Base-by-base conservation (phyloP, 768 basidiomycete genomes). In the Tulasnella sp. region DNA sequence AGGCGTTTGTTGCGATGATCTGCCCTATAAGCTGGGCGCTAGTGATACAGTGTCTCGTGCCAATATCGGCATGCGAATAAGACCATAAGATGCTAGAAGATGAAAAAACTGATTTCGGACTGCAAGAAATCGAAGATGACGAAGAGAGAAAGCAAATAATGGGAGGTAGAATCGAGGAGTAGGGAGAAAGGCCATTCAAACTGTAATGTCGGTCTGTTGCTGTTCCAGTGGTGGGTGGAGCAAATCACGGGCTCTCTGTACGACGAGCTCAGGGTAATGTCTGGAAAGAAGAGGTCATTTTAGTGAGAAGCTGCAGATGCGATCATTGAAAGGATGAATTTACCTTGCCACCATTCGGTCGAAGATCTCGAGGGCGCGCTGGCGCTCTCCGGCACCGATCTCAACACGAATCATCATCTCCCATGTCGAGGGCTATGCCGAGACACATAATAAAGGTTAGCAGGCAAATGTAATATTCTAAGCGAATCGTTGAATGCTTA, bases 361-460 rank as follows among this genome's bases (percentile, higher is more conserved):
- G 29, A 94, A 75, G 0, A 97, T 75, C 2, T 75, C 79, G 3
- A 80, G 49, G 0, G 94, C 95, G 10, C 77, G 76, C 48, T 83
- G 79, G 11, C 82, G 80, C 65, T 89, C 80, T 11, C 88, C 88
- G 52, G 78, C 80, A 19, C 83, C 83, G 10, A 98, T 76, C 69
- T 99, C 96, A 1, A 88, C 88, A 13, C 89, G 81, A 64, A 99
- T 82, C 93, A 99, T 98, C 3, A 82, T 83, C 68, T 98, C 96
- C 85, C 88, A 95, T 0, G 91, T 94, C 42, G 88, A 91, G 11
- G 90, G 91, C 84, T 89, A 66, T 2, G n/a, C n/a, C n/a, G n/a
- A n/a, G n/a, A n/a, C 59, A 54, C 54, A 29, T 32, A 48, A 29
- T 8, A 48, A 32, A 47, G 17, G 17, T 43, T 26, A 32, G 42